These are phyloP conservation scores for Plasmodium reichenowi DNA, from an alignment of 169 alveolate genomes.

Conservation along the genomic window DNA sequence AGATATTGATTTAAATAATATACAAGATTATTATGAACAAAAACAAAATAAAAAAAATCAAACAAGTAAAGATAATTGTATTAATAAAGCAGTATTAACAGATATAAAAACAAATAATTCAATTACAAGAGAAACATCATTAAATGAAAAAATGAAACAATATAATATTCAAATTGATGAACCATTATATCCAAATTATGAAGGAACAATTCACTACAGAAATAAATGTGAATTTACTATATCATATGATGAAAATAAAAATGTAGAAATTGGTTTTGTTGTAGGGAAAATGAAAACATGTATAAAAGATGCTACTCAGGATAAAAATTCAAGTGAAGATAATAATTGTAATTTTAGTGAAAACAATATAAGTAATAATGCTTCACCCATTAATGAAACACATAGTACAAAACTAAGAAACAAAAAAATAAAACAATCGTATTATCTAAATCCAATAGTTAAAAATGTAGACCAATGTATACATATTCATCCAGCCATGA, in stretches of 20 bases:
- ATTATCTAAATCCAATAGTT: conserved; percentile 66
- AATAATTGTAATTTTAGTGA: conserved; percentile 75
- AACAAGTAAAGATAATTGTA: conserved; percentile 35
- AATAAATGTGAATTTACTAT: conserved; percentile 77
- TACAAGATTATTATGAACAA: background rate
- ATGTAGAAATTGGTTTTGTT: conserved; percentile 77
- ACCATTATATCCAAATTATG: conserved; percentile 54
- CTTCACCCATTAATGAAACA: conserved; percentile 72
- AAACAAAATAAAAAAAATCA: conserved; percentile 30
- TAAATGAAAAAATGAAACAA: conserved; percentile 42
- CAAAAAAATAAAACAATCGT: conserved; percentile 56
- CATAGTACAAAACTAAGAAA: conserved; percentile 55
- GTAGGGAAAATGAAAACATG: conserved; percentile 49
- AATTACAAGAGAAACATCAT: conserved; percentile 16
- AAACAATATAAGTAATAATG: conserved; percentile 64
- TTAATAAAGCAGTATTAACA: conserved; percentile 26
- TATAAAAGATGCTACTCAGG: conserved; percentile 22
- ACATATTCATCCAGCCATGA: conserved; percentile 75
- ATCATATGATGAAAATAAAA: conserved; percentile 68
- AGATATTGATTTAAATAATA: conserved; percentile 3
- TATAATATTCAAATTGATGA: conserved; percentile 51
- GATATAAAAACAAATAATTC: conserved; percentile 10
- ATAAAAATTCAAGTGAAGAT: conserved; percentile 31
- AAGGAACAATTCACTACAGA: conserved; percentile 33
- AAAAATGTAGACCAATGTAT: conserved; percentile 55